Evolutionary conservation across 768 basidiomycete species (phyloP).

Genomic region (Rhodosporidiobolus sp.): DNA sequence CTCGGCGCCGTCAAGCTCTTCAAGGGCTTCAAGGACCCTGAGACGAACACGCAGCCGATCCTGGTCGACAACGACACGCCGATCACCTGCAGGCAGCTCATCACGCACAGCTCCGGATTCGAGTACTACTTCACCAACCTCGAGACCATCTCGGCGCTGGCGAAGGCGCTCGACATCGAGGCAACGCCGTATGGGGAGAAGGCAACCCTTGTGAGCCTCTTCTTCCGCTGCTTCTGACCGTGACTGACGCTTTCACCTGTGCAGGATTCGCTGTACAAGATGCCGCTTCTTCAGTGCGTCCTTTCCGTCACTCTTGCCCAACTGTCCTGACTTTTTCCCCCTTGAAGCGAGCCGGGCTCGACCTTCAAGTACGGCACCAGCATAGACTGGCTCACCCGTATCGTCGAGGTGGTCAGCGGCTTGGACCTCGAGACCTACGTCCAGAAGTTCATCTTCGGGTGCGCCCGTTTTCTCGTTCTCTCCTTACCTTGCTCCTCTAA

Average conservation of each 20-base stretch:
- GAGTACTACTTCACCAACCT: not conserved
- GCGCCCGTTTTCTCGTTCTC: not conserved
- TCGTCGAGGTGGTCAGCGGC: conserved; percentile 45
- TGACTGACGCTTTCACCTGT: accelerated
- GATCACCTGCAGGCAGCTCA: conserved; percentile 46
- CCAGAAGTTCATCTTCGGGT: conserved; percentile 45
- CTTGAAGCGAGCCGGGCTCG: not conserved
- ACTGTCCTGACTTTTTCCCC: no score
- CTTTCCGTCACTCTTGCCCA: not conserved
- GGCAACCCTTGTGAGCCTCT: not conserved
- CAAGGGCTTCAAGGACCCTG: conserved; percentile 33
- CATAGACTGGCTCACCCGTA: conserved; percentile 46
- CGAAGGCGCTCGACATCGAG: not conserved
- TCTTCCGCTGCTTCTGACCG: accelerated
- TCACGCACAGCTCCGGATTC: conserved; percentile 43
- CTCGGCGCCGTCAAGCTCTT: conserved; percentile 38
- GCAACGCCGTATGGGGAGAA: not conserved
- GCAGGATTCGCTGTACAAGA: not conserved
- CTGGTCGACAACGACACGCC: conserved; percentile 38
- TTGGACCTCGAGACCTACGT: conserved; percentile 46
- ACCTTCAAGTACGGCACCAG: conserved; percentile 38
- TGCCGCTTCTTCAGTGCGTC: not conserved
- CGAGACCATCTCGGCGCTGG: not conserved
- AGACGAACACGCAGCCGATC: conserved; percentile 31
- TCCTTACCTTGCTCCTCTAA: not conserved